Evolutionary conservation across 1,284 basidiomycete genomes (phyloP).

Genomic region (Leucoagaricus sp.): DNA sequence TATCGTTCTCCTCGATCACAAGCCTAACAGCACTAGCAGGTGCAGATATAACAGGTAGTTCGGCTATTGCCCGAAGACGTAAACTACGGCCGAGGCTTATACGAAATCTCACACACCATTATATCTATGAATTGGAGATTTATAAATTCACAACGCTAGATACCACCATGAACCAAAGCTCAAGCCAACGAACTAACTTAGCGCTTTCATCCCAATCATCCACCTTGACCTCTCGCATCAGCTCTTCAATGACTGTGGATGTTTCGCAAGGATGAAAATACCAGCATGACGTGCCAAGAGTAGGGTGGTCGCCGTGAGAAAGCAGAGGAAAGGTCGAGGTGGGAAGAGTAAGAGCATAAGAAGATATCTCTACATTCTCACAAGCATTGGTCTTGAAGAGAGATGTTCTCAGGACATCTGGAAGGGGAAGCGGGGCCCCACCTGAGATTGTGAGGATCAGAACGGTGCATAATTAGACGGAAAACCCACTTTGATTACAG

Average conservation of each 20-base stretch:
- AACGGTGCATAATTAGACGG: slow-evolving; percentile 1
- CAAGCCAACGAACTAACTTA: slow-evolving; percentile 52
- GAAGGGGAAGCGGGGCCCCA: slow-evolving; percentile 61
- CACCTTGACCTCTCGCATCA: slow-evolving; percentile 50
- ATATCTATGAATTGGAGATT: background rate
- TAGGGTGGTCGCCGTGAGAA: slow-evolving; percentile 83
- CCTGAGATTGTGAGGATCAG: slow-evolving; percentile 39
- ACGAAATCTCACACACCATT: background rate
- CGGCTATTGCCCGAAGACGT: too few species aligned
- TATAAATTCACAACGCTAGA: slow-evolving; percentile 56
- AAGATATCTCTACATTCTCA: slow-evolving; percentile 43
- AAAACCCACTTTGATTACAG: slow-evolving; percentile 61
- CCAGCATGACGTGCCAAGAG: slow-evolving; percentile 71
- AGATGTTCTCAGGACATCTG: slow-evolving; percentile 54
- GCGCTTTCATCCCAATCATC: slow-evolving; percentile 31
- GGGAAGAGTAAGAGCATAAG: slow-evolving; percentile 54
- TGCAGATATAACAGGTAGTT: background rate
- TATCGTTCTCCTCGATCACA: too few species aligned
- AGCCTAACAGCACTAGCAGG: too few species aligned
- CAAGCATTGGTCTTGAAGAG: slow-evolving; percentile 56
- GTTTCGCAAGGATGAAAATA: slow-evolving; percentile 85
- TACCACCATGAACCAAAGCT: slow-evolving; percentile 76
- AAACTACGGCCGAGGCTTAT: too few species aligned
- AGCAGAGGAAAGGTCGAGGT: slow-evolving; percentile 67
- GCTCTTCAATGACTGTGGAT: slow-evolving; percentile 59